Evolutionary conservation across 768 basidiomycete genomes (phyloP).

Genomic region (Tricholoma flavovirens): DNA sequence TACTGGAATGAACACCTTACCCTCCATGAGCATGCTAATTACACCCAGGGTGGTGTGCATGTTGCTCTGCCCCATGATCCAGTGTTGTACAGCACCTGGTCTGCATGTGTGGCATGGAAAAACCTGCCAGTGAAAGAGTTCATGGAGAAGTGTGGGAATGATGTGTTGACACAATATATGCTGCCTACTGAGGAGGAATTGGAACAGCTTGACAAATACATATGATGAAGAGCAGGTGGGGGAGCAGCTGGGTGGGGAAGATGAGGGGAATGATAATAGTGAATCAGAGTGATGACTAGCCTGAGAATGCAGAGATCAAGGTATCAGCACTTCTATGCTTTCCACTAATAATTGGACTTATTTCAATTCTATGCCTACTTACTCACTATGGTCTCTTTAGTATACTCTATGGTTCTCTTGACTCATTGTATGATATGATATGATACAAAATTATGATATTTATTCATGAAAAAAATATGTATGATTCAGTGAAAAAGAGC

Average conservation of each 20-base stretch:
- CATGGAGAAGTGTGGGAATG: slow-evolving; percentile 19
- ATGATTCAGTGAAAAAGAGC: not conserved
- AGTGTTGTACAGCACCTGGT: slow-evolving; percentile 3
- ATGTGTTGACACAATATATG: slow-evolving; percentile 13
- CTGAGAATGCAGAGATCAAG: too few species aligned
- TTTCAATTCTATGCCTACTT: not conserved
- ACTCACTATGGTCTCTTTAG: not conserved
- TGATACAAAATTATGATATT: not conserved
- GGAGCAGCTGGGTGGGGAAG: not conserved
- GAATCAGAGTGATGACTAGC: not conserved
- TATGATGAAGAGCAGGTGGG: slow-evolving; percentile 4
- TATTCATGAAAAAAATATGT: not conserved
- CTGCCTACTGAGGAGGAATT: slow-evolving; percentile 19
- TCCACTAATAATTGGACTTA: not conserved
- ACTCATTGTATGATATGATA: not conserved
- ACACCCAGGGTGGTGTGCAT: slow-evolving; percentile 1
- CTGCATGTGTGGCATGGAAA: slow-evolving; percentile 11
- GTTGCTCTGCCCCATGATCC: slow-evolving; percentile 13
- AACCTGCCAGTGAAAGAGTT: slow-evolving; percentile 13
- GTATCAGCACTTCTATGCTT: not conserved
- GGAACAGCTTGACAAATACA: slow-evolving; percentile 3
- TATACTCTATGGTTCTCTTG: not conserved
- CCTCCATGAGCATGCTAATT: slow-evolving; percentile 9
- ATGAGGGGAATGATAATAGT: not conserved
- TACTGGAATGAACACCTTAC: slow-evolving; percentile 17